These are phyloP conservation scores for Phenoliferia sp. DNA, from an alignment of 1,284 basidiomycete genomes.

Conservation along the genomic window DNA sequence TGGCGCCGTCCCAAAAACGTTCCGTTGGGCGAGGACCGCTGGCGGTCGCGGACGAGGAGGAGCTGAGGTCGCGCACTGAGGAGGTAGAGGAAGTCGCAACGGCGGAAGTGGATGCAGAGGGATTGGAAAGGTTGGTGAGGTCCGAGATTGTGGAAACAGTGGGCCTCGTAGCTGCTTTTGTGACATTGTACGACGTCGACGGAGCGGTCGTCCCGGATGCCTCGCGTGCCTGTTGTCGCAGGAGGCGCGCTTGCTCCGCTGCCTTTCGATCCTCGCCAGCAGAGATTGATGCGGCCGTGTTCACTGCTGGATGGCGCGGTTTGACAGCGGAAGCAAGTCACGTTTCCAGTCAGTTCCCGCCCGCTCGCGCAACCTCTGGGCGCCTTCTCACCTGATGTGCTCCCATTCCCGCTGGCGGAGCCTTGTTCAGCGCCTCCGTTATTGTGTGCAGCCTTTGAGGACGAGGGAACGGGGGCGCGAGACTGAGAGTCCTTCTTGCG, in stretches of 20 bases:
- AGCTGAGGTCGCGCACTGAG: neutral
- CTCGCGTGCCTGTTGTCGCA: neutral
- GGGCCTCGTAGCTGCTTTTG: neutral
- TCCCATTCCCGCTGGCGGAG: too few relatives aligned
- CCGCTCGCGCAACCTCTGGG: too few relatives aligned
- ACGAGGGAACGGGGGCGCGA: too few relatives aligned
- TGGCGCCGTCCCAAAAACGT: conserved; percentile 20
- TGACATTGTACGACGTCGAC: neutral
- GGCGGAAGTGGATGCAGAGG: neutral
- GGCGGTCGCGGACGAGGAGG: neutral
- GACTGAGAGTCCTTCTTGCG: too few relatives aligned
- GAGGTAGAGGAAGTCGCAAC: neutral
- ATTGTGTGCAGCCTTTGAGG: too few relatives aligned
- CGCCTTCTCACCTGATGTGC: too few relatives aligned
- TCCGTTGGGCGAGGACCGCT: neutral
- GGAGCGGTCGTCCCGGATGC: neutral
- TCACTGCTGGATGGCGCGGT: too few relatives aligned
- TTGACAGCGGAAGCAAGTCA: too few relatives aligned
- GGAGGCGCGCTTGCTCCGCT: conserved; percentile 1
- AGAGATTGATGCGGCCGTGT: too few relatives aligned
- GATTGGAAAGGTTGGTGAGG: neutral
- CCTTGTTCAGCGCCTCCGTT: too few relatives aligned
- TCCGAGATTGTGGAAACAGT: conserved; percentile 16
- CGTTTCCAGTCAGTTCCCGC: too few relatives aligned
- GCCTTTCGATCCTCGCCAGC: conserved; percentile 17